phyloP scores from a whole-genome alignment of 345 rosid genomes.

The Lepidium africanum region DNA sequence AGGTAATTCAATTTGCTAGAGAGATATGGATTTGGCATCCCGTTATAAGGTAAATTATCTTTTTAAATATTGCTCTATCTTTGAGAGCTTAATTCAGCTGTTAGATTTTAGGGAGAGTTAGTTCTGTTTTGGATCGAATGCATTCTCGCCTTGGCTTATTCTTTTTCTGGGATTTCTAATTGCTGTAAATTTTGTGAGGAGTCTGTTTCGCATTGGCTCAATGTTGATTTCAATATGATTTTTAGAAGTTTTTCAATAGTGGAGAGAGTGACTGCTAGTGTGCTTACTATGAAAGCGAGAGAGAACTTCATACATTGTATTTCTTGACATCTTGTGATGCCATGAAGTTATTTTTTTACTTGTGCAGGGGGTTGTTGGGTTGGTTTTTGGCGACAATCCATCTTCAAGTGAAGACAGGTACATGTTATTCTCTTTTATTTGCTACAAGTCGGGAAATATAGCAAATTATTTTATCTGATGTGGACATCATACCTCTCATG shows the following conservation, averaged over 20 bases:
- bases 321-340: neutral
- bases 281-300: neutral
- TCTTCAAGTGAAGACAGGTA: constrained; percentile 78
- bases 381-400: constrained; percentile 84
- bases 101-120: neutral
- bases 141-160: neutral
- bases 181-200: neutral
- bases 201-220: neutral
- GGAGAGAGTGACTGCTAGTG: neutral
- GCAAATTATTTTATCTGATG: neutral
- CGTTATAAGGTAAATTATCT: constrained; percentile 76
- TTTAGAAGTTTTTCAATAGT: neutral
- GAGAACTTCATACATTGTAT: neutral
- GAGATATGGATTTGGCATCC: constrained; percentile 76
- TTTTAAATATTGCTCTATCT: neutral
- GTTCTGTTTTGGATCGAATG: neutral
- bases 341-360: neutral
- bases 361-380: constrained; percentile 87
- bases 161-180: neutral
- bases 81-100: neutral
- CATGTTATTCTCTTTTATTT: neutral
- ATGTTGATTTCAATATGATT: neutral
- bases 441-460: neutral
- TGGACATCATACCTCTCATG: neutral
- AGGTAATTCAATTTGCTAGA: constrained; percentile 9